A percentile compares a stretch with the other conserved stretches of the same genome.
phyloP scores from a whole-genome alignment of 2,329 filamentous ascomycete species.

The Pyrenophora tritici-repentis region DNA sequence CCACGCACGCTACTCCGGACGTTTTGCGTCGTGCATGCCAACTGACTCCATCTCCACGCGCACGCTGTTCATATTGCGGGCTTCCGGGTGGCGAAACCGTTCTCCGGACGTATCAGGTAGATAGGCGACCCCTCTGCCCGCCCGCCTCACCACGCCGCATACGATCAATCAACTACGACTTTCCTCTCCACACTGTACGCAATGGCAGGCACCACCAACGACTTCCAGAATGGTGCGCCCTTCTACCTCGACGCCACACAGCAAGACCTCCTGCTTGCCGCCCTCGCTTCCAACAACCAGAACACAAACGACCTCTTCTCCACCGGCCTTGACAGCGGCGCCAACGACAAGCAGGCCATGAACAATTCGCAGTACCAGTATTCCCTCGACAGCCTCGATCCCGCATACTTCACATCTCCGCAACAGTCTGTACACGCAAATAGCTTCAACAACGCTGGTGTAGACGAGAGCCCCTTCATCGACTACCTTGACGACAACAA shows the following conservation, averaged over 20 bases:
- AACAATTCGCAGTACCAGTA: conserved; percentile 39
- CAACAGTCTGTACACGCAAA: conserved; percentile 48
- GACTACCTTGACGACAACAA: conserved; percentile 80
- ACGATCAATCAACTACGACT: not conserved
- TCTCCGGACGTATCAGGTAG: conserved; percentile 6
- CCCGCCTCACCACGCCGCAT: conserved; percentile 3
- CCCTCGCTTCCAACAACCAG: conserved; percentile 53
- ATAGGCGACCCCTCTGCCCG: conserved; percentile 9
- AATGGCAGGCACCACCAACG: conserved; percentile 47
- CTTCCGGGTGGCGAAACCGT: conserved; percentile 15
- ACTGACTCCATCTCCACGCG: conserved; percentile 1
- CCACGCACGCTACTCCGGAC: conserved; percentile 11
- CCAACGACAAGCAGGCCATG: conserved; percentile 18
- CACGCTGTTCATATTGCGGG: conserved; percentile 3
- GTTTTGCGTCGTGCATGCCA: conserved; percentile 21
- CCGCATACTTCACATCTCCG: conserved; percentile 46
- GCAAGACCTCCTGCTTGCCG: conserved; percentile 55
- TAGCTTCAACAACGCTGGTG: conserved; percentile 54
- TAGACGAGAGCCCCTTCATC: conserved; percentile 78
- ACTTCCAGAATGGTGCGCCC: conserved; percentile 48
- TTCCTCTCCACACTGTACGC: conserved; percentile 6
- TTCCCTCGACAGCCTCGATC: conserved; percentile 41
- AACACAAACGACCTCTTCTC: conserved; percentile 38
- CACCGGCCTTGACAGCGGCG: conserved; percentile 20
- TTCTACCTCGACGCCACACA: conserved; percentile 54